Conservation (phyloP, 495 filamentous ascomycete genomes). For the Lasiosphaeris hirsuta region DNA sequence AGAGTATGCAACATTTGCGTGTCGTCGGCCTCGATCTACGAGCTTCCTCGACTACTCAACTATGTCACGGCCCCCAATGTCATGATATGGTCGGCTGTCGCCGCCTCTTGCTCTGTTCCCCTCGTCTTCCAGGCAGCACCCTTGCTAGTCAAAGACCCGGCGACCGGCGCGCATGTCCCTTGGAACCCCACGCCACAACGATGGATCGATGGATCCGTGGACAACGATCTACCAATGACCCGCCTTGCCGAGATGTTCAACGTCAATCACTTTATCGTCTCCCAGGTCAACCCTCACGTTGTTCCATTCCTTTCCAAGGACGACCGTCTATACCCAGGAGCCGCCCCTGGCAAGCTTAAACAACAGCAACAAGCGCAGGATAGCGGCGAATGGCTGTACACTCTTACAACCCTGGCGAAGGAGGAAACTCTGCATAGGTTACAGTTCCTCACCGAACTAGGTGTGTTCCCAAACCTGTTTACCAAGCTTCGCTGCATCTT, state of each 20-base stretch:
- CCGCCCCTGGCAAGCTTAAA: constrained; percentile 40
- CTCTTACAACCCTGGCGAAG: constrained; percentile 70
- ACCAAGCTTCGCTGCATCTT: constrained; percentile 78
- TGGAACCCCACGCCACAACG: constrained; percentile 82
- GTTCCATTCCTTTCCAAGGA: constrained; percentile 80
- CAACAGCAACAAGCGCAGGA: constrained; percentile 18
- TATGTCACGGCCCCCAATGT: constrained; percentile 93
- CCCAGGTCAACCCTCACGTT: constrained; percentile 92
- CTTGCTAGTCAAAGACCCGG: constrained; percentile 79
- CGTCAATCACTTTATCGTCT: constrained; percentile 97
- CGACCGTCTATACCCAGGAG: constrained; percentile 48
- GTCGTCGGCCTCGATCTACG: constrained; percentile 80
- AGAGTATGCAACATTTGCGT: constrained; percentile 92
- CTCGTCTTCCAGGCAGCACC: constrained; percentile 75
- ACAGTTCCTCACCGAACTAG: constrained; percentile 75
- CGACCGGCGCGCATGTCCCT: constrained; percentile 69
- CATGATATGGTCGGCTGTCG: constrained; percentile 93
- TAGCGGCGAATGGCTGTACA: constrained; percentile 58
- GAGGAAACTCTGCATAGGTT: constrained; percentile 78
- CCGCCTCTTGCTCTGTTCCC: constrained; percentile 90
- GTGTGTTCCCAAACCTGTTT: constrained; percentile 75
- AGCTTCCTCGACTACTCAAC: constrained; percentile 81
- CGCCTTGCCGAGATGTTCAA: constrained; percentile 93
- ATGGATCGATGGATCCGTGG: constrained; percentile 92
- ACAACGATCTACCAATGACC: constrained; percentile 91